Percentiles rank a stretch among this genome's conserved stretches.
These are phyloP conservation scores for Phyllosticta citribraziliensis DNA, from an alignment of 2,329 filamentous ascomycete genomes.

Conservation along the genomic window DNA sequence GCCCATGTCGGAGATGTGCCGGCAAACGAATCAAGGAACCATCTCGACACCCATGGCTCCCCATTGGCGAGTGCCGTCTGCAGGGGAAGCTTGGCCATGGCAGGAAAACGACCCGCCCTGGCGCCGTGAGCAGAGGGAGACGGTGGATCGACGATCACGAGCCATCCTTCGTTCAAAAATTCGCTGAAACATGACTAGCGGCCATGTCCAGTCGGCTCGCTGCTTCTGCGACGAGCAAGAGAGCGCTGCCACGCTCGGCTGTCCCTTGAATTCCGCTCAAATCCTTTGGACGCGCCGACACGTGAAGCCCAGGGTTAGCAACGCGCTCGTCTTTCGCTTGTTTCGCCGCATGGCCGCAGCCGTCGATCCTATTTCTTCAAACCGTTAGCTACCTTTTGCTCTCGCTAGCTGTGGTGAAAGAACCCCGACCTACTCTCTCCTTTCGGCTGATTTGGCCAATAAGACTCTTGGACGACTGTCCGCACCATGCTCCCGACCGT, in stretches of 20 bases:
- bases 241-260: not conserved
- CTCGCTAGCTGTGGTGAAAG: not conserved
- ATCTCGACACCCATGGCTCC: not conserved
- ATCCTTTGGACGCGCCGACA: not conserved
- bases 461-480: not conserved
- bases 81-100: not conserved
- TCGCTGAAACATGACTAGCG: not conserved
- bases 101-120: not conserved
- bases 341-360: not conserved
- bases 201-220: not conserved
- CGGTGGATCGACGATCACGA: not conserved
- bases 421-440: not conserved
- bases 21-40: not conserved
- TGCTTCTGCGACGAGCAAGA: not conserved
- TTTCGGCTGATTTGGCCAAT: not conserved
- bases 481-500: not conserved
- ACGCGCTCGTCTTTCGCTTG: not conserved
- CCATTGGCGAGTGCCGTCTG: not conserved
- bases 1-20: not conserved
- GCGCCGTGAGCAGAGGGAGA: not conserved
- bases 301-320: not conserved
- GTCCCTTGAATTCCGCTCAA: not conserved
- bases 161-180: not conserved
- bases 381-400: slow-evolving; percentile 3
- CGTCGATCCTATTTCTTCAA: slow-evolving; percentile 9